These are phyloP conservation scores for Talinum fruticosum DNA, from an alignment of 148 eudicot genomes.

Conservation along the genomic window DNA sequence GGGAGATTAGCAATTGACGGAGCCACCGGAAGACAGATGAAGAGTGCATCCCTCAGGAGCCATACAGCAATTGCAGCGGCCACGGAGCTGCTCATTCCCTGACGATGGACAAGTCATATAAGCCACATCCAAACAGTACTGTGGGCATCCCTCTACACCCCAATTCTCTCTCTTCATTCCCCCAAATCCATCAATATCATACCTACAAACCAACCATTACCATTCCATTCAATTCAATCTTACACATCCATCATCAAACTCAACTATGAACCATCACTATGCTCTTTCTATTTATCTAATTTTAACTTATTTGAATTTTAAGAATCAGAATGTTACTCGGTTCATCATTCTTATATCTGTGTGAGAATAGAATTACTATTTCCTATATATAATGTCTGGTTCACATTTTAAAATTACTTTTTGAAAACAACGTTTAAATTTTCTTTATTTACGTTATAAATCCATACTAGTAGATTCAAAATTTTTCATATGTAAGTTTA, in stretches of 20 bases:
- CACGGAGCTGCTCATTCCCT: conserved; percentile 21
- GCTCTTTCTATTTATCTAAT: background rate
- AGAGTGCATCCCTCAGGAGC: conserved; percentile 36
- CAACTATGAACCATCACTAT: too few species aligned
- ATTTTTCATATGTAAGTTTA: too few species aligned
- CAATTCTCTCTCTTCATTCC: background rate
- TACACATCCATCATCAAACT: too few species aligned
- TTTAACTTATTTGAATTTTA: too few species aligned
- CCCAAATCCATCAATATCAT: conserved; percentile 15
- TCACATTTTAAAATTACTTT: too few species aligned
- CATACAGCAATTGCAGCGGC: conserved; percentile 34
- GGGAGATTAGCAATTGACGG: conserved; percentile 16
- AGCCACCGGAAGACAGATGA: conserved; percentile 29
- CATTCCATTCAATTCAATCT: background rate
- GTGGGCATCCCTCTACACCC: conserved; percentile 28
- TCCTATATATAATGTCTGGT: too few species aligned
- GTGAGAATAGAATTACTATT: too few species aligned
- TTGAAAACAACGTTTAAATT: too few species aligned
- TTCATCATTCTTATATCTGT: too few species aligned
- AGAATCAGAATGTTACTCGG: too few species aligned
- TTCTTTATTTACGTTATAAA: too few species aligned
- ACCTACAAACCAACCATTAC: background rate
- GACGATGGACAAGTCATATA: conserved; percentile 40
- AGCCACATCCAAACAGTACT: conserved; percentile 27
- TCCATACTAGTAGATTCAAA: too few species aligned